These are phyloP conservation scores for Gossypium davidsonii DNA, from an alignment of 441 rosid species.

Conservation along the genomic window DNA sequence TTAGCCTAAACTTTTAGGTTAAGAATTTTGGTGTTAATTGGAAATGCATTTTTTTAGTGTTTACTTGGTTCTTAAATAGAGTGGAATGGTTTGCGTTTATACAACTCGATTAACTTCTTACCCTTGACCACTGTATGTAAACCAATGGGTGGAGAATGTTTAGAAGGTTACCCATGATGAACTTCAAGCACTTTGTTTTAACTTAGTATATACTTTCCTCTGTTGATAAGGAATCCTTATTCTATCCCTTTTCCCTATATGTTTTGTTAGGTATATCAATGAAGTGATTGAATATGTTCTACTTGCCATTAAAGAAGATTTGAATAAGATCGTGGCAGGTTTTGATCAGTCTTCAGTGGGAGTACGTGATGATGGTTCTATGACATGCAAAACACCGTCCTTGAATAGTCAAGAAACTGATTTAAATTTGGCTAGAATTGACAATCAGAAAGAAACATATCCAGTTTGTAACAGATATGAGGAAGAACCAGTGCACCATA, in stretches of 20 bases:
- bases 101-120: neutral
- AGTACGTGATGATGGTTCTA: constrained; percentile 27
- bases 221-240: neutral
- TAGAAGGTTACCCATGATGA: neutral
- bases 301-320: constrained; percentile 46
- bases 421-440: constrained; percentile 27
- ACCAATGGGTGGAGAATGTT: neutral
- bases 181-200: neutral
- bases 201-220: neutral
- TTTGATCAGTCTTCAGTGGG: constrained; percentile 38
- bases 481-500: constrained; percentile 37
- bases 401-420: constrained; percentile 34
- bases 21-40: neutral
- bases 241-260: neutral
- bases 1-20: neutral
- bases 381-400: constrained; percentile 25
- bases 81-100: neutral
- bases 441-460: constrained; percentile 26
- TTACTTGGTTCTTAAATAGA: neutral
- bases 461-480: constrained; percentile 23
- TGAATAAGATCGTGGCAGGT: constrained; percentile 34
- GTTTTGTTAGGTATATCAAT: constrained; percentile 63
- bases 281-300: constrained; percentile 69
- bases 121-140: neutral
- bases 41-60: neutral